phyloP scores from a whole-genome alignment of 202 grass and related monocot genomes.

The Zoysia matrella region DNA sequence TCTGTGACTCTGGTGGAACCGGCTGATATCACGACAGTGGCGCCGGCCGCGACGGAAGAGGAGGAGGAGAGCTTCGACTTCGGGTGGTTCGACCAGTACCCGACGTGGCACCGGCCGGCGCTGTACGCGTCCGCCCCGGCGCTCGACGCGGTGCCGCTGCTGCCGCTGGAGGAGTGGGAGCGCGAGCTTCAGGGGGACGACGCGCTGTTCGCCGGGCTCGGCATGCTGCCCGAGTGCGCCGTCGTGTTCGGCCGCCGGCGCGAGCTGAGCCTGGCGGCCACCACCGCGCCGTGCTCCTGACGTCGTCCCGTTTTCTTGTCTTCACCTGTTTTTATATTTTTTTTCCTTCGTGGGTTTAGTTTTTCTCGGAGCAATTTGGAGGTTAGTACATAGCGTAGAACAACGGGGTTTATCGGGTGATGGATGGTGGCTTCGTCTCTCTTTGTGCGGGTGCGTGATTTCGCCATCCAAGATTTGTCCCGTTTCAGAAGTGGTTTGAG shows the following conservation, averaged over 20 bases:
- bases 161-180: constrained; percentile 63
- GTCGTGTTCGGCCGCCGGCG: too few relatives aligned
- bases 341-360: neutral
- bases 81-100: constrained; percentile 57
- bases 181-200: too few relatives aligned
- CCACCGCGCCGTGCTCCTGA: constrained; percentile 56
- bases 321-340: neutral
- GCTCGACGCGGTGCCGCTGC: constrained; percentile 41
- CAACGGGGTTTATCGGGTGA: constrained; percentile 29
- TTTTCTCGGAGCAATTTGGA: constrained; percentile 52
- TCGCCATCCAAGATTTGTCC: constrained; percentile 42
- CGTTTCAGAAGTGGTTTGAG: constrained; percentile 28
- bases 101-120: constrained; percentile 61
- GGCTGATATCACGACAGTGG: constrained; percentile 10
- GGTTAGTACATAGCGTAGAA: constrained; percentile 58
- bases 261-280: constrained; percentile 45
- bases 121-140: constrained; percentile 62
- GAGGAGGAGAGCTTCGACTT: constrained; percentile 68
- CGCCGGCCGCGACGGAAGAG: constrained; percentile 8
- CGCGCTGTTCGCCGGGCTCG: too few relatives aligned
- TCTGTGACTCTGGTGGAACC: neutral
- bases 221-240: too few relatives aligned
- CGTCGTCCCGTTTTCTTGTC: neutral
- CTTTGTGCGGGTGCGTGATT: neutral
- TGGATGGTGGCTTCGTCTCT: neutral